Evolutionary conservation across 73 alveolate species (phyloP), one percentile per base, ranked within the genome.

Genomic region (Paramecium caudatum): DNA sequence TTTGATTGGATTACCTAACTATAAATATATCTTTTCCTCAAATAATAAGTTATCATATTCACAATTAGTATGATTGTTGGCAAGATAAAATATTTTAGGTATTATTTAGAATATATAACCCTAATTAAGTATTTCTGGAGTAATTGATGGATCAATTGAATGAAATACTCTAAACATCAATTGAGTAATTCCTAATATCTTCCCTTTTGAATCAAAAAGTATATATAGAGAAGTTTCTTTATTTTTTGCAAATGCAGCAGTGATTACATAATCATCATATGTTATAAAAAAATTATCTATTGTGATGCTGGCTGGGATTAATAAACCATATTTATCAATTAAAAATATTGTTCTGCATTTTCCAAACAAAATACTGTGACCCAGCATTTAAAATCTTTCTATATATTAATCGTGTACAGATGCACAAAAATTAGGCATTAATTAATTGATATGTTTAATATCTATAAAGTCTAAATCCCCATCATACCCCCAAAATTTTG

Each of bases 201-300:
- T 68, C 7, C 84, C 84, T 37, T 68, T 68, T 4, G 34, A 37
- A 33, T 68, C 50, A 37, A 68, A 68, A 32, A 68, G 61, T 17
- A 68, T 34, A 16, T 68, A 68, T 34, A 34, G 21, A 32, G 61
- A 68, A 8, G 61, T 37, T 21, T 68, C 84, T 68, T 68, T 68
- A 37, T 34, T 68, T 68, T 68, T 68, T 0, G 47, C 50, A 68
- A 68, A 68, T 1, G 84, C 47, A n/a, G 84, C 84, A 3, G 84
- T 34, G 5, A 68, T 34, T 3, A 68, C 50, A 68, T 68, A 68
- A 33, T 68, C 84, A 34, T 68, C 84, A 68, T 37, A 34, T n/a
- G 55, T 68, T 1, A 34, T 34, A 34, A 68, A 68, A 49, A 68
- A 68, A 17, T 68, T 68, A 68, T 68, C 50, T n/a, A 68, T 68